These are phyloP conservation scores for Taxillus chinensis DNA, from an alignment of 164 flowering plant genomes.

Conservation along the genomic window DNA sequence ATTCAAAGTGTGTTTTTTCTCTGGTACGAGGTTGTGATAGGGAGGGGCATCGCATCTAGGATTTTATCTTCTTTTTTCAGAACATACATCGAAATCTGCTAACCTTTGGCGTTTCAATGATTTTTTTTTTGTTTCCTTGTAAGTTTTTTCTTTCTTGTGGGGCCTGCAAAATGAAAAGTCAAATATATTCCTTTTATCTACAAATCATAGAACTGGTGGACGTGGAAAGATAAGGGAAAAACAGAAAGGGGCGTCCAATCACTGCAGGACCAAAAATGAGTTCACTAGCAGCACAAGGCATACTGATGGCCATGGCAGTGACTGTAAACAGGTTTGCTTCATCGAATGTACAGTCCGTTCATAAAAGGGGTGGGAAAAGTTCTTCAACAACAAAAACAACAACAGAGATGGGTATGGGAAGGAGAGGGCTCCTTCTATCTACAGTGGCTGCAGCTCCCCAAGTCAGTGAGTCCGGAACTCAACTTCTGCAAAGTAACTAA, in stretches of 20 bases:
- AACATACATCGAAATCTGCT: too few species aligned
- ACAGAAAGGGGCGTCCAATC: slow-evolving; percentile 2
- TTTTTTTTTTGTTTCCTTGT: too few species aligned
- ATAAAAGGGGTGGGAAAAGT: slow-evolving; percentile 12
- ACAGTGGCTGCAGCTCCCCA: slow-evolving; percentile 17
- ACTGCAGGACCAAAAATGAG: slow-evolving; percentile 10
- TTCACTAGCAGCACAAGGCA: slow-evolving; percentile 21
- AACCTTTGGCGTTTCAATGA: too few species aligned
- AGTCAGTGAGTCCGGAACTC: slow-evolving; percentile 27
- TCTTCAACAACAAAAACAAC: slow-evolving; percentile 3
- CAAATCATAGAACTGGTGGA: background rate
- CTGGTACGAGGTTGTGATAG: too few species aligned
- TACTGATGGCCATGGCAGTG: slow-evolving; percentile 36
- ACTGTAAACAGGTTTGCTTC: slow-evolving; percentile 28
- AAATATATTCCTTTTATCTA: background rate
- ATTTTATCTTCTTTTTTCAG: too few species aligned
- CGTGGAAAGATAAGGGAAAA: background rate
- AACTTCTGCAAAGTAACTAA: slow-evolving; percentile 46
- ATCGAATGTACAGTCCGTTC: slow-evolving; percentile 29
- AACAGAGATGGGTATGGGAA: slow-evolving; percentile 17
- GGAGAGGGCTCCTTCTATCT: slow-evolving; percentile 41
- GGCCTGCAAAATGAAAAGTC: background rate
- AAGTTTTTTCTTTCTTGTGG: background rate
- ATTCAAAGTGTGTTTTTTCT: too few species aligned
- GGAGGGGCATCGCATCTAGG: too few species aligned